A percentile compares a stretch with the other conserved stretches of the same genome.
Evolutionary conservation across 1,139 yeast species (phyloP).

Genomic region (Pichia sp.): DNA sequence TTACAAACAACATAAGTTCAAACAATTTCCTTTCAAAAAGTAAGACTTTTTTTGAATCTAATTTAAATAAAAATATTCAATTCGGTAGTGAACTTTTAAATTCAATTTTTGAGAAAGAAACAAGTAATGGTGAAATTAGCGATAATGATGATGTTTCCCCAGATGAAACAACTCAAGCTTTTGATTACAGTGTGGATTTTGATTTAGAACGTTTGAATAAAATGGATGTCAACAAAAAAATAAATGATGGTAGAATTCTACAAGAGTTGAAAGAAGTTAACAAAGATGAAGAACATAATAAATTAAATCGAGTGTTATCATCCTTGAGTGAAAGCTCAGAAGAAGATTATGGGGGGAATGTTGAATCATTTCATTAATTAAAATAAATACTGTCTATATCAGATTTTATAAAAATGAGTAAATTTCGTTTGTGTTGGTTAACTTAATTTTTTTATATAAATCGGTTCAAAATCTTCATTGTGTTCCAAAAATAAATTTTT

Average conservation of each 20-base stretch:
- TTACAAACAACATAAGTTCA: conserved; percentile 21
- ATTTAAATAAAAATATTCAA: conserved; percentile 18
- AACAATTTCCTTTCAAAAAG: conserved; percentile 22
- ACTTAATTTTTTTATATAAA: conserved; percentile 1
- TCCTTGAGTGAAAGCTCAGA: conserved; percentile 5
- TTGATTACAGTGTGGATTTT: conserved; percentile 18
- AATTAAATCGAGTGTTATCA: not conserved
- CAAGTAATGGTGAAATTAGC: not conserved
- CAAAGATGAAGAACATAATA: not conserved
- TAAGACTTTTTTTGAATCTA: conserved; percentile 20
- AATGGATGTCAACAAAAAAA: conserved; percentile 8
- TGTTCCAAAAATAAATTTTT: conserved; percentile 24
- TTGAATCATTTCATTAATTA: not conserved
- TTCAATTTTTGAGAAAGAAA: conserved; percentile 12
- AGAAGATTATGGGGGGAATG: conserved; percentile 22
- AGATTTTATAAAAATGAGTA: not conserved
- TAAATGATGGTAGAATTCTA: conserved; percentile 8
- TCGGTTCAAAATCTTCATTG: conserved; percentile 17
- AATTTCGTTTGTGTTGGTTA: not conserved
- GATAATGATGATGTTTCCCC: conserved; percentile 4
- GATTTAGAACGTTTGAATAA: conserved; percentile 15
- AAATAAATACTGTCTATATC: not conserved
- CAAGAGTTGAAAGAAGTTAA: conserved; percentile 11
- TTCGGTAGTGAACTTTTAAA: conserved; percentile 13
- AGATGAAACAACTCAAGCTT: conserved; percentile 11